Evolutionary conservation across 2,329 filamentous ascomycete genomes (phyloP).

Genomic region (Fusarium miscanthi): DNA sequence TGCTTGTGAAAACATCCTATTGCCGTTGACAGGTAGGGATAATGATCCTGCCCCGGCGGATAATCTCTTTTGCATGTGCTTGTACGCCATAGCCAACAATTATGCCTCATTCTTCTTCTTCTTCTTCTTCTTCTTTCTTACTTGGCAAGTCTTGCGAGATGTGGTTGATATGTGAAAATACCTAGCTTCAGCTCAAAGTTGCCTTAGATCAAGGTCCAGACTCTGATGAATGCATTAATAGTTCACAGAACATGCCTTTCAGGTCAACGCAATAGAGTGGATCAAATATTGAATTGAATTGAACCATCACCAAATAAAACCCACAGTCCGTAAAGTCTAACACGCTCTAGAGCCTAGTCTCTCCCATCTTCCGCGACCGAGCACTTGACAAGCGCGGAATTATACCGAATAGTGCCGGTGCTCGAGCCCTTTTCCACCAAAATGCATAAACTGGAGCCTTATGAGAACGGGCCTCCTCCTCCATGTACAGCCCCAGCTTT

Average conservation of each 20-base stretch:
- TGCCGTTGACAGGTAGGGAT: conserved; percentile 12
- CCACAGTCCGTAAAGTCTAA: not conserved
- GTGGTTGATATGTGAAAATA: not conserved
- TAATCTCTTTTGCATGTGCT: not conserved
- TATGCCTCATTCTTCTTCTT: not conserved
- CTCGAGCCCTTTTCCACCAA: conserved; percentile 4
- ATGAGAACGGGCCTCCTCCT: not conserved
- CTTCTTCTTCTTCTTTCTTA: not conserved
- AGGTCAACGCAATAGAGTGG: conserved; percentile 29
- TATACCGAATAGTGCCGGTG: conserved; percentile 10
- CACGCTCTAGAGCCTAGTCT: not conserved
- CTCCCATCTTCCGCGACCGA: not conserved
- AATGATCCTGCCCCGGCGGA: not conserved
- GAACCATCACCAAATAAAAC: not conserved
- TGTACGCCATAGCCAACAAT: not conserved
- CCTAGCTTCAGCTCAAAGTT: conserved; percentile 25
- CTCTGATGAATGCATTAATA: conserved; percentile 7
- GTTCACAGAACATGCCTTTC: conserved; percentile 32
- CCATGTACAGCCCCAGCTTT: not conserved
- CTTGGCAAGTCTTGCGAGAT: not conserved
- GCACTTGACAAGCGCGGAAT: conserved; percentile 27
- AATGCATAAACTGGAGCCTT: not conserved
- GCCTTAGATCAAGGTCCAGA: conserved; percentile 27
- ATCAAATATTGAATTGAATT: not conserved
- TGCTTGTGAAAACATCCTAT: conserved; percentile 23